These are phyloP conservation scores for Salvia rosmarinus DNA, from an alignment of 257 asterid genomes.

Conservation along the genomic window DNA sequence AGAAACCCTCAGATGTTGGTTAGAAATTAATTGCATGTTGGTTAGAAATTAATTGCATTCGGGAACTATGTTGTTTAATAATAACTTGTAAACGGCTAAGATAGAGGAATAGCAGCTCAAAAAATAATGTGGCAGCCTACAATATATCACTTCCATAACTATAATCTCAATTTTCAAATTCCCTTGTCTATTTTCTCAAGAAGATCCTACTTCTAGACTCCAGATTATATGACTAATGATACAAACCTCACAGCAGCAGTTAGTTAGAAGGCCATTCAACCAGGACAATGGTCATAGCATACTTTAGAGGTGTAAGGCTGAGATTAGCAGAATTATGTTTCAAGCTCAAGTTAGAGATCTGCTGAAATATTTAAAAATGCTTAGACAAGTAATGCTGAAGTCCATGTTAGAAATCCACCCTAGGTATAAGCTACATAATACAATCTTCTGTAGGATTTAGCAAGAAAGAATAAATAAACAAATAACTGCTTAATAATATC, in stretches of 20 bases:
- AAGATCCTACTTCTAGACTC: background rate
- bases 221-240: background rate
- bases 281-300: background rate
- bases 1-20: conserved; percentile 76
- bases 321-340: background rate
- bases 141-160: background rate
- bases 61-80: too few relatives aligned
- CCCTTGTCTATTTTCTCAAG: background rate
- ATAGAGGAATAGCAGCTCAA: background rate
- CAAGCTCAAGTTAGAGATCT: background rate
- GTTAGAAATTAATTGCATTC: too few relatives aligned
- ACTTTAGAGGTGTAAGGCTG: background rate
- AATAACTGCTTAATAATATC: conserved; percentile 2
- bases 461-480: conserved; percentile 4
- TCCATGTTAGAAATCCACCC: background rate
- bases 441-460: background rate
- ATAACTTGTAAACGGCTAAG: background rate
- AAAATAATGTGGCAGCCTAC: background rate
- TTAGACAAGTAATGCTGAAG: background rate
- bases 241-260: background rate
- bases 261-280: background rate
- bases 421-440: background rate
- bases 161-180: background rate
- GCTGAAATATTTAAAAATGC: background rate
- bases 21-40: conserved; percentile 13